Conservation (phyloP, 148 eudicot genomes). For the Chenopodium suecicum region DNA sequence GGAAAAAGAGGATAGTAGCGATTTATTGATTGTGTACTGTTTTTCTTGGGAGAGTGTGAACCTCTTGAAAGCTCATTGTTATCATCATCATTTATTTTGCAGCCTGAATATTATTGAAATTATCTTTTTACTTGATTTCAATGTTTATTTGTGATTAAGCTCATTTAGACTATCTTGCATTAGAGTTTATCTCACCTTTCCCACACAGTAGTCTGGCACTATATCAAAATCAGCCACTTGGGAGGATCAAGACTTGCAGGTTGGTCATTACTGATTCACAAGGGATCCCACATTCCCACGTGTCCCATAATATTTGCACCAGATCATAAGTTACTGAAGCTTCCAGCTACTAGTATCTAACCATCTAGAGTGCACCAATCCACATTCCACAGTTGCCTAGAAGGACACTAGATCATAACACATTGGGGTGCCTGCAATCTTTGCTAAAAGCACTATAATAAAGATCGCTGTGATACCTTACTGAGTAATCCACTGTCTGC, state of each 20-base stretch:
- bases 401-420: background rate
- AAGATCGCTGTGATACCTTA: slow-evolving; percentile 45
- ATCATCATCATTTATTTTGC: too few species aligned
- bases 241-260: background rate
- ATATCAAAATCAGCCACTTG: background rate
- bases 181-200: background rate
- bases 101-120: too few species aligned
- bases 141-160: too few species aligned
- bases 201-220: background rate
- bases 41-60: too few species aligned
- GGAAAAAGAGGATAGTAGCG: too few species aligned
- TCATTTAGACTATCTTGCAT: too few species aligned
- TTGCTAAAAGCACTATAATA: background rate
- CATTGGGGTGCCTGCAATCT: background rate
- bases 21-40: too few species aligned
- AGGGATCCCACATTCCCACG: background rate
- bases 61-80: too few species aligned
- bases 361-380: background rate
- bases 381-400: background rate
- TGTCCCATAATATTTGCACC: too few species aligned
- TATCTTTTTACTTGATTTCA: too few species aligned
- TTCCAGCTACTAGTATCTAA: background rate
- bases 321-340: background rate
- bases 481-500: slow-evolving; percentile 76
- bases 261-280: background rate